Base-by-base conservation (phyloP, 1,284 basidiomycete species). In the Irpex lacteus region DNA sequence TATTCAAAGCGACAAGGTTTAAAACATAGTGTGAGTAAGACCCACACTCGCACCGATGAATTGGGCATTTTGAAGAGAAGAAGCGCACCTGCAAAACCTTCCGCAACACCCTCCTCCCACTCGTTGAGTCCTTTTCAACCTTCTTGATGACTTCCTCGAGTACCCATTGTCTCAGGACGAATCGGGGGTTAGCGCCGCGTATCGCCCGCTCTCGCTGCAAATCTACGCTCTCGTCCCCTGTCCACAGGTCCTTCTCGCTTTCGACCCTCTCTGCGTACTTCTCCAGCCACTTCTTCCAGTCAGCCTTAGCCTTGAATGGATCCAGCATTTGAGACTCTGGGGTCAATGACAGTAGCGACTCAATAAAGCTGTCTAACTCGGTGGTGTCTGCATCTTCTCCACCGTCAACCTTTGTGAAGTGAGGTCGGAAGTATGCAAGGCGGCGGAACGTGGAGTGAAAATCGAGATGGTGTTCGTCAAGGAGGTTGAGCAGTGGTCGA, bases 151-250 rank as follows among this genome's bases (percentile, higher is more conserved):
- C 87, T 72, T 97, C 95, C 73, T 98, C 95, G 34, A 98, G 81
- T 2, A 98, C 79, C 96, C 96, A 98, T 76, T 98, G 96, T 64
- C 96, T 81, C 64, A 98, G 77, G 47, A 96, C 87, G 75, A 98
- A 98, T 36, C 94, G 82, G 13, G 96, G 96, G 72, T 98, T 98
- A 19, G 82, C 85, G 8, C 66, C 73, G 63, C 77, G 80, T 75
- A 83, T 80, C 19, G 75, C 85, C 26, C 67, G 74, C 68, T 78
- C 77, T 60, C 88, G 76, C 66, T 83, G 81, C 19, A 77, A 74
- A 62, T 80, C 76, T 4, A 67, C 65, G 21, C 63, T 67, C 58
- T 68, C 69, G 61, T 78, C 74, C 9, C 67, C 69, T 2, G 60
- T 76, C 80, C 81, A 79, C 40, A 80, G 77, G 7, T 75, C 79